Evolutionary conservation across 1,284 basidiomycete genomes (phyloP).

Genomic region (Moesziomyces sp.): DNA sequence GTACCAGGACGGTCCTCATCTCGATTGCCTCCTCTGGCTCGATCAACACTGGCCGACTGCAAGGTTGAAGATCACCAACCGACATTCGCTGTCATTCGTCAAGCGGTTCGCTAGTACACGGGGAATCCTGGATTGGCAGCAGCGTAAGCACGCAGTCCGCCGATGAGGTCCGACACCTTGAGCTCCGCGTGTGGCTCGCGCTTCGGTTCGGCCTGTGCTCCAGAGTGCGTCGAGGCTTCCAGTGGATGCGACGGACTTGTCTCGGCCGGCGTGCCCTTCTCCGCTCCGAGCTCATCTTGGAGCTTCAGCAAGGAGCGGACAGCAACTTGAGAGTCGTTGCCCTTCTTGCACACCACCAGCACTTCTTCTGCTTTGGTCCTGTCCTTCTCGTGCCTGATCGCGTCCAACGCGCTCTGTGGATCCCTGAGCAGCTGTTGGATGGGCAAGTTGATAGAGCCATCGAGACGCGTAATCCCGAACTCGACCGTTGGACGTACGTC

Average conservation of each 20-base stretch:
- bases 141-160: slow-evolving; percentile 52
- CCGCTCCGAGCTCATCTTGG: slow-evolving; percentile 75
- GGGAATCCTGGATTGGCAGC: slow-evolving; percentile 47
- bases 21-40: too few species aligned
- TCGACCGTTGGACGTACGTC: slow-evolving; percentile 86
- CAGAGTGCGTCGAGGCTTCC: neutral
- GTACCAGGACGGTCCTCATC: too few species aligned
- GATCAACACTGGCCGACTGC: too few species aligned
- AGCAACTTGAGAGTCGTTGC: slow-evolving; percentile 65
- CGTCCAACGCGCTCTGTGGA: slow-evolving; percentile 71
- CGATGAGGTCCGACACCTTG: slow-evolving; percentile 44
- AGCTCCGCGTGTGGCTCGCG: slow-evolving; percentile 86
- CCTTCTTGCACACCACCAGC: slow-evolving; percentile 35
- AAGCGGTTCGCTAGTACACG: slow-evolving; percentile 28
- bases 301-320: slow-evolving; percentile 15
- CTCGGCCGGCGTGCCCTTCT: neutral
- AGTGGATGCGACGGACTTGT: slow-evolving; percentile 12
- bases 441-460: slow-evolving; percentile 78
- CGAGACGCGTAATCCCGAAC: slow-evolving; percentile 86
- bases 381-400: slow-evolving; percentile 14
- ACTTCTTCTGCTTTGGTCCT: neutral
- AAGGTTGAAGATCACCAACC: too few species aligned
- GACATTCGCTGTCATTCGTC: too few species aligned
- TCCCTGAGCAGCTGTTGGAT: slow-evolving; percentile 74
- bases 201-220: slow-evolving; percentile 62